Evolutionary conservation across 768 basidiomycete species (phyloP), one percentile per base, ranked within the genome.

Genomic region (Tephrocybe sp.): DNA sequence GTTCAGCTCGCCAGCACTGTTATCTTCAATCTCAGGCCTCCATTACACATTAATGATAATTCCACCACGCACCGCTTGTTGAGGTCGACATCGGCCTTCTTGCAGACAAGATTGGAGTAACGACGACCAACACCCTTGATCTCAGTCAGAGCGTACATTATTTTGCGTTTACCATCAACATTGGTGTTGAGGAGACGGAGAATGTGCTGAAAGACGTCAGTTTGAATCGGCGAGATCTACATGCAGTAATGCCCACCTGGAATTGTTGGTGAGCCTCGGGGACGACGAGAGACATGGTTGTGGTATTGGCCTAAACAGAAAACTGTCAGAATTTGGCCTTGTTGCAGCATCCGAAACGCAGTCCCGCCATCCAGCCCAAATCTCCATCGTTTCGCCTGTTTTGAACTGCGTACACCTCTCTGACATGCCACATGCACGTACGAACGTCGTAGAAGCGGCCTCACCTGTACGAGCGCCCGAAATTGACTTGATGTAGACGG

Each of bases 91-190:
- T 98, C 97, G 54, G 97, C 97, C 80, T 99, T 99, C 77, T 98
- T 98, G 85, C 97, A 98, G 61, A 98, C 95, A 64, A 98, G 74
- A 76, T 98, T 98, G 66, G 97, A 86, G 76, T 98, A 99, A 46
- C 97, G 89, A 57, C 97, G 88, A 64, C 97, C 97, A 53, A 99
- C 97, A 84, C 97, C 97, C 82, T 98, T 98, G 82, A 99, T 99
- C 79, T 99, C 97, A 41, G 97, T 98, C 78, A 98, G 70, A 63
- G 97, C 95, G 71, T 93, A 98, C 90, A 93, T 97, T 72, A 99
- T 88, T 79, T 99, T 99, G 63, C 97, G 86, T 70, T 95, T 94
- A 61, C 97, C 97, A 72, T 98, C 95, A 59, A 99, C 97, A 78
- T 98, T 98, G 69, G 97, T 98, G 82, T 98, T 98, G 61, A 97